Percentiles rank a stretch among this genome's conserved stretches.
phyloP scores from a whole-genome alignment of 108 stramenopile species.

The Schizochytrium sp. region DNA sequence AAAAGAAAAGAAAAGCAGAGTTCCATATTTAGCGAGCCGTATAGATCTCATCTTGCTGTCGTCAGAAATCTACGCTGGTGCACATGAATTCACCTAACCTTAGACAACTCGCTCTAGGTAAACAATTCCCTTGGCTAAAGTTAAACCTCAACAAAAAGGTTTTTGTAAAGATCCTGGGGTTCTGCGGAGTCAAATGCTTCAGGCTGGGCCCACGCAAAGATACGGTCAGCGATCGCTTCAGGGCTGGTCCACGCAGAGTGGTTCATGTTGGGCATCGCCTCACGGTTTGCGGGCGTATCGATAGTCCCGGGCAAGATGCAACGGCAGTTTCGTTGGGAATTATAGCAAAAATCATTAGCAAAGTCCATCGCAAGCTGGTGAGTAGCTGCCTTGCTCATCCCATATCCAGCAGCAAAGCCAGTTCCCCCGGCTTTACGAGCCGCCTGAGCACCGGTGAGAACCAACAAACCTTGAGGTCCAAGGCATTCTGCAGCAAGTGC shows the following conservation, averaged over 20 bases:
- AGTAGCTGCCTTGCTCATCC: conserved; percentile 65
- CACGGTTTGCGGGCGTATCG: conserved; percentile 64
- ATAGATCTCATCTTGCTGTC: no score
- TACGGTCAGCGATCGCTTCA: conserved; percentile 41
- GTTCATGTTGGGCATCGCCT: conserved; percentile 63
- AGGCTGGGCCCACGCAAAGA: conserved; percentile 1
- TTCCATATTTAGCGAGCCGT: no score
- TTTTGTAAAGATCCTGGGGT: not conserved
- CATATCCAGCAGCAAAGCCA: conserved; percentile 63
- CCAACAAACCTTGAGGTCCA: conserved; percentile 32
- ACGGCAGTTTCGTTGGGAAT: not conserved
- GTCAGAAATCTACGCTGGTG: no score
- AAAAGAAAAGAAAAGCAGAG: no score
- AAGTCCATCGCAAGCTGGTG: conserved; percentile 31
- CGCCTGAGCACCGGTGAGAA: conserved; percentile 63
- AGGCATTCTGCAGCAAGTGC: conserved; percentile 6
- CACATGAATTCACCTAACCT: no score
- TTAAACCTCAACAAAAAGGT: conserved; percentile 24
- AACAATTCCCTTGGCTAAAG: no score
- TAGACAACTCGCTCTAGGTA: no score
- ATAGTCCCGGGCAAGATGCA: conserved; percentile 56
- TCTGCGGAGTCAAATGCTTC: not conserved
- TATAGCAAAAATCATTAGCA: not conserved
- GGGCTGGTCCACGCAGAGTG: conserved; percentile 58
- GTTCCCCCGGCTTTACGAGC: conserved; percentile 32